phyloP scores from a whole-genome alignment of 106 monocot genomes.

The Dendrobium officinale region DNA sequence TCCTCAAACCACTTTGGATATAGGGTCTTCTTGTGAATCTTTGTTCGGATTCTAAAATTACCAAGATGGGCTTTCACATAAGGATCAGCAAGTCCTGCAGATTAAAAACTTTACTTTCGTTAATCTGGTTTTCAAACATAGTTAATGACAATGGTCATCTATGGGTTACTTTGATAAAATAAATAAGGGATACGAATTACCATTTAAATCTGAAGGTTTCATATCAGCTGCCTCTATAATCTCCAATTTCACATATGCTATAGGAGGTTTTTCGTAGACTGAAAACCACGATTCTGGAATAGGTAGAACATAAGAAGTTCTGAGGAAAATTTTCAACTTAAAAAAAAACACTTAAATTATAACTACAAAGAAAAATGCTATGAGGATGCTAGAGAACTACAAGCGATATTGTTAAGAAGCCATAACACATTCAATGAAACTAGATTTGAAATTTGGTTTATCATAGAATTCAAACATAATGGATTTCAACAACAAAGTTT shows the following conservation, averaged over 20 bases:
- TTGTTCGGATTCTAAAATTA: conserved; percentile 58
- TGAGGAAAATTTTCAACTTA: not conserved
- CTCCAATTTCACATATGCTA: conserved; percentile 74
- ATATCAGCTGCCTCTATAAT: conserved; percentile 80
- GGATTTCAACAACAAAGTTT: too few relatives aligned
- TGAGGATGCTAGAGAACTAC: too few relatives aligned
- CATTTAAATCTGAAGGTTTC: conserved; percentile 77
- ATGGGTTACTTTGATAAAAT: not conserved
- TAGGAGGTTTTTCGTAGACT: conserved; percentile 65
- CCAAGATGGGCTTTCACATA: conserved; percentile 88
- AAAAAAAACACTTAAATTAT: too few relatives aligned
- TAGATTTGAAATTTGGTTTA: too few relatives aligned
- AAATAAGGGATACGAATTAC: conserved; percentile 4
- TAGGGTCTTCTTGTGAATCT: conserved; percentile 72
- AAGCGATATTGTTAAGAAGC: too few relatives aligned
- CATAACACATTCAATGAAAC: too few relatives aligned
- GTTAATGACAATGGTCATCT: not conserved
- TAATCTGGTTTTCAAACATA: not conserved
- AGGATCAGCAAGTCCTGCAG: conserved; percentile 80
- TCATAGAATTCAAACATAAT: too few relatives aligned
- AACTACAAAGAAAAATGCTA: too few relatives aligned
- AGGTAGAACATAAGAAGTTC: not conserved
- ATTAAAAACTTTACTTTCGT: not conserved
- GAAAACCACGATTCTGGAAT: conserved; percentile 69
- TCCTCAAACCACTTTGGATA: conserved; percentile 83